These are phyloP conservation scores for Colletotrichum aenigma DNA, from an alignment of 2,329 filamentous ascomycete genomes.

Conservation along the genomic window DNA sequence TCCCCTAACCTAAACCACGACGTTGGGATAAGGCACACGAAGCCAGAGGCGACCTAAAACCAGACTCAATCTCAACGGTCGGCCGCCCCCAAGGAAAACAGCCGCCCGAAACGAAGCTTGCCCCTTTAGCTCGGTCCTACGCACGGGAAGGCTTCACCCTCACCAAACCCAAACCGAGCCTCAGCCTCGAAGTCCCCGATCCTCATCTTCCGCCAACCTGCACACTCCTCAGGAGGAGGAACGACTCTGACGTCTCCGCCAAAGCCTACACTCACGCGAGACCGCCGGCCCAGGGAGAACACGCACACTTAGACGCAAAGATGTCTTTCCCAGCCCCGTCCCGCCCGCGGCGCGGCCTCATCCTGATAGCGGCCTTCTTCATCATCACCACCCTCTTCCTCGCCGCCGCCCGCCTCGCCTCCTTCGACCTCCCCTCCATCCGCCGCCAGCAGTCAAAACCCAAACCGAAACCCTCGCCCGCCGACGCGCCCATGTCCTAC, in stretches of 20 bases:
- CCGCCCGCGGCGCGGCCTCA: not conserved
- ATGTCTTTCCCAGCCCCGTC: slow-evolving; percentile 1
- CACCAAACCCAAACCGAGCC: not conserved
- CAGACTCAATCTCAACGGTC: not conserved
- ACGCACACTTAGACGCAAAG: not conserved
- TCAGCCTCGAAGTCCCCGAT: not conserved
- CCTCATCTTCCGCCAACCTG: not conserved
- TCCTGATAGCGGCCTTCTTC: slow-evolving; percentile 26
- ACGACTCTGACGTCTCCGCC: not conserved
- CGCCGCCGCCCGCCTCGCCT: slow-evolving; percentile 35
- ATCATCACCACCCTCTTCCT: slow-evolving; percentile 36
- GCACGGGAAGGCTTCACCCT: not conserved
- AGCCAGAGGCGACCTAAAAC: not conserved
- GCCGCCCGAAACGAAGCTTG: not conserved
- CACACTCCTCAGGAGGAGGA: not conserved
- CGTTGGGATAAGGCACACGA: not conserved
- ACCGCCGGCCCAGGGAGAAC: not conserved
- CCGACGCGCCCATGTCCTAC: slow-evolving; percentile 43
- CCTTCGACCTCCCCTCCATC: slow-evolving; percentile 20
- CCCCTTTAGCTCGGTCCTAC: not conserved
- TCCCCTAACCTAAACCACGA: not conserved
- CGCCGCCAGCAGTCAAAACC: slow-evolving; percentile 1
- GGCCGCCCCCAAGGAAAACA: not conserved
- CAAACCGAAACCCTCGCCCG: slow-evolving; percentile 14
- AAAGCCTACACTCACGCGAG: not conserved